Percentiles rank a stretch among this genome's conserved stretches.
Conservation (phyloP, 163 green algal species). For the Scenedesmus sp. region DNA sequence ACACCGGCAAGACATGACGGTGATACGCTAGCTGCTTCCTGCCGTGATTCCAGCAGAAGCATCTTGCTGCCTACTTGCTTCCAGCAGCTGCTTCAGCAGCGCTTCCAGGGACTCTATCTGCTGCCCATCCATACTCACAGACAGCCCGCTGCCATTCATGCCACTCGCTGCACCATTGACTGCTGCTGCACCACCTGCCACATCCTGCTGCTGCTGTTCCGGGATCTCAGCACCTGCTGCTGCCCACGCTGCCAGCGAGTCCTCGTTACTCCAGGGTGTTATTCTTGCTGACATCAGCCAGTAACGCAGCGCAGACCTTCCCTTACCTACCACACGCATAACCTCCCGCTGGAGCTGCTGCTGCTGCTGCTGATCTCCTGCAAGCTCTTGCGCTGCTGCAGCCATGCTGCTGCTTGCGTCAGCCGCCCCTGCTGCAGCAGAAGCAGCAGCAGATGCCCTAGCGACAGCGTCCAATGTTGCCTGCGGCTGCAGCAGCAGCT, state of each 20-base stretch:
- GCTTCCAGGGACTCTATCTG: conserved; percentile 27
- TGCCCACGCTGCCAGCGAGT: conserved; percentile 25
- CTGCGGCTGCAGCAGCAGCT: conserved; percentile 17
- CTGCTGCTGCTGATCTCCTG: conserved; percentile 5
- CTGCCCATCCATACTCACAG: conserved; percentile 35
- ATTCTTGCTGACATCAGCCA: conserved; percentile 1
- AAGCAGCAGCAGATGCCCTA: background rate
- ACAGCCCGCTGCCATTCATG: background rate
- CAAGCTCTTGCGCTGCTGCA: background rate
- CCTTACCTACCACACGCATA: background rate
- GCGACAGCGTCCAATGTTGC: background rate
- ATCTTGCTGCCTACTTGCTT: background rate
- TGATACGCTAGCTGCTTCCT: background rate
- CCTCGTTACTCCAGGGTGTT: conserved; percentile 10
- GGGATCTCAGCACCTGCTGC: conserved; percentile 6
- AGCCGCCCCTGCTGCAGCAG: background rate
- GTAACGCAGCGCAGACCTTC: conserved; percentile 15
- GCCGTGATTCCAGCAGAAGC: background rate
- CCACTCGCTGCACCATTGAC: background rate
- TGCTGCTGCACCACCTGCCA: background rate
- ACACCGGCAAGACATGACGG: background rate
- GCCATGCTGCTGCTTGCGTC: background rate
- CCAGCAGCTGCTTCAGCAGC: conserved; percentile 36
- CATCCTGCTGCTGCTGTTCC: background rate
- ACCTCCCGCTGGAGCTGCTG: background rate